Conservation (phyloP, 192 early-diverging fungal species). For the Gamsiella multidivaricata region DNA sequence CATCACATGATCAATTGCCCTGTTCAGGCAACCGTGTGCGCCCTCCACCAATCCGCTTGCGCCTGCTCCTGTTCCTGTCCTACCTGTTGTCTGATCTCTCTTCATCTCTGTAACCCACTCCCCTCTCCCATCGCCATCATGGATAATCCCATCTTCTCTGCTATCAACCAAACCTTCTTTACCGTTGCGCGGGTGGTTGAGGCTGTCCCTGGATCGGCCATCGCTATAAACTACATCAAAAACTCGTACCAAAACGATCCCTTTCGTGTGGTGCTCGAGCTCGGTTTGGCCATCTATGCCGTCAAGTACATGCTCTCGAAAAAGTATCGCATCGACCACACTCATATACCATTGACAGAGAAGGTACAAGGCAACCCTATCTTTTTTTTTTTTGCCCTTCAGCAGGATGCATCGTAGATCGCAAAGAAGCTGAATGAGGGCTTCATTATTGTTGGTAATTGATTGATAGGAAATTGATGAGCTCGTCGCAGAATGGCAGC, state of each 20-base stretch:
- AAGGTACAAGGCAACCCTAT: conserved; percentile 63
- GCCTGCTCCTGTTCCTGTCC: neutral
- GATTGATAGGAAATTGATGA: conserved; percentile 89
- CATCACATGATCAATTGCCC: neutral
- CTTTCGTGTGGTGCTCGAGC: conserved; percentile 85
- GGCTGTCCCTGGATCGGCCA: conserved; percentile 78
- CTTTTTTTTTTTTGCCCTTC: neutral
- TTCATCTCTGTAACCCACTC: neutral
- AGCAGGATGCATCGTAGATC: neutral
- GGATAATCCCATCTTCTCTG: conserved; percentile 54
- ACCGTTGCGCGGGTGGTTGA: conserved; percentile 51
- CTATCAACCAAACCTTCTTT: conserved; percentile 59
- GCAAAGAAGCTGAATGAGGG: neutral
- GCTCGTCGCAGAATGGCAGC: conserved; percentile 93
- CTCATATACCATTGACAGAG: conserved; percentile 82
- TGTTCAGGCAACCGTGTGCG: too few species aligned
- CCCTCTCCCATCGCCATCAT: conserved; percentile 6
- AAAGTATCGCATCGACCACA: conserved; percentile 82
- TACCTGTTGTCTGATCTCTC: too few species aligned
- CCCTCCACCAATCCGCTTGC: too few species aligned
- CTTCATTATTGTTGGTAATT: neutral
- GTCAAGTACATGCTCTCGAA: conserved; percentile 89
- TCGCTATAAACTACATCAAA: conserved; percentile 84
- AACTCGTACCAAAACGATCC: conserved; percentile 95
- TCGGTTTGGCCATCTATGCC: conserved; percentile 86